Base-by-base conservation (phyloP, 306 rosid species). In the Glycine tomentella region DNA sequence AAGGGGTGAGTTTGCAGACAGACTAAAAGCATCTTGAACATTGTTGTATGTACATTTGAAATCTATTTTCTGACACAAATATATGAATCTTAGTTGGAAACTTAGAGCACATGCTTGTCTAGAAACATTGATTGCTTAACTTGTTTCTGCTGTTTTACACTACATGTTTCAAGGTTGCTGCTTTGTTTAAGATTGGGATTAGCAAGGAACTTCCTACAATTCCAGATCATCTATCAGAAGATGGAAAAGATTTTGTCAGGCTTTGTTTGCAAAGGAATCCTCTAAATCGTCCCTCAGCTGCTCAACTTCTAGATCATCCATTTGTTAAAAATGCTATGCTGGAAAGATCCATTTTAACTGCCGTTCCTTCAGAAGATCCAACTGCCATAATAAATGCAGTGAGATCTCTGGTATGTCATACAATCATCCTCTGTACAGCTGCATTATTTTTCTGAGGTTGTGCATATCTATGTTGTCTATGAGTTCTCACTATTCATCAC, bases 151-250 rank as follows among this genome's bases (percentile, higher is more conserved):
- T 69, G 70, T 63, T 69, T 61, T 64, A 81, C 83, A 15, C 38
- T 9, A 51, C 16, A 74, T 53, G 31, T 57, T 82, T 79, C 64
- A 75, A 94, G 98, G 93, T 92, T 82, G 98, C 98, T 81, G 97
- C 98, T 55, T 89, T 94, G 94, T 94, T 94, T 83, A 94, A 94
- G 89, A 91, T 94, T 84, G 97, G 97, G 48, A 91, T 87, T 79
- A 86, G 93, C 87, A 90, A 82, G 81, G 97, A 92, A 70, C 91
- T 91, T 80, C 97, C 97, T 17, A 79, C 65, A 78, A 87, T 92
- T 85, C 98, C 98, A 64, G 97, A 87, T 69, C 79, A 85, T 87
- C 89, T 94, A 34, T 91, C 95, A 85, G 90, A 85, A n/a, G 92
- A 94, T 53, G 98, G 98, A 72, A 94, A 89, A 87, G 90, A 91